These are phyloP conservation scores for Strobilomyces echinocephalus DNA, from an alignment of 768 basidiomycete genomes.

Conservation along the genomic window DNA sequence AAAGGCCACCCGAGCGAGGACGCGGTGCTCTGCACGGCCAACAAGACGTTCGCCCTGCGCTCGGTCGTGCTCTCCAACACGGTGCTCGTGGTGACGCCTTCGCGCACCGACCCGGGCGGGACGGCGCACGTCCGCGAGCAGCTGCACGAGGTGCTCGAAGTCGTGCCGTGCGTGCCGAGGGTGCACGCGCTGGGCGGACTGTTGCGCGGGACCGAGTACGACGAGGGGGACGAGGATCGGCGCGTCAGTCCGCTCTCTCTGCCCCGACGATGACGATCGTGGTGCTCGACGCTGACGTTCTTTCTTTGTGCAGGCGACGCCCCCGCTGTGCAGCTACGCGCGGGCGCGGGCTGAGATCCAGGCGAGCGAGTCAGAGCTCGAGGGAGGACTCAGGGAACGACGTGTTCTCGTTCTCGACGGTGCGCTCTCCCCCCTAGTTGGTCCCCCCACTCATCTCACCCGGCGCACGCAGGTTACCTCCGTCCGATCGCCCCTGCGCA, in stretches of 20 bases:
- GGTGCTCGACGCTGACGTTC: not conserved
- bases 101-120: slow-evolving; percentile 33
- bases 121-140: slow-evolving; percentile 72
- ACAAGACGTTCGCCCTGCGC: slow-evolving; percentile 77
- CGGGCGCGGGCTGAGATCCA: slow-evolving; percentile 66
- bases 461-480: slow-evolving; percentile 49
- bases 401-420: slow-evolving; percentile 73
- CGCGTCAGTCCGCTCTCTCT: slow-evolving; percentile 18
- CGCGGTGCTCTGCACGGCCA: slow-evolving; percentile 81
- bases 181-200: slow-evolving; percentile 60
- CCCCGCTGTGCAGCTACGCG: slow-evolving; percentile 47
- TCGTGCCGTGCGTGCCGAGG: slow-evolving; percentile 71
- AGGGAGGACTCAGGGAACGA: slow-evolving; percentile 55
- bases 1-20: slow-evolving; percentile 81
- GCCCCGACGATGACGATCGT: too few species aligned
- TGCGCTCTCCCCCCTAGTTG: slow-evolving; percentile 22
- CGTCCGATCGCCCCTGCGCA: slow-evolving; percentile 66
- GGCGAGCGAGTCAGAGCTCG: slow-evolving; percentile 76
- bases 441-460: not conserved
- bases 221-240: slow-evolving; percentile 52
- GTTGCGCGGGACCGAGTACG: slow-evolving; percentile 64
- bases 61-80: slow-evolving; percentile 90
- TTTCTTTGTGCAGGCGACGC: slow-evolving; percentile 25
- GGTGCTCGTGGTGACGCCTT: slow-evolving; percentile 64
- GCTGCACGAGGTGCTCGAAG: slow-evolving; percentile 79